Conservation (phyloP, 2,329 filamentous ascomycete species). For the Colletotrichum trifolii region DNA sequence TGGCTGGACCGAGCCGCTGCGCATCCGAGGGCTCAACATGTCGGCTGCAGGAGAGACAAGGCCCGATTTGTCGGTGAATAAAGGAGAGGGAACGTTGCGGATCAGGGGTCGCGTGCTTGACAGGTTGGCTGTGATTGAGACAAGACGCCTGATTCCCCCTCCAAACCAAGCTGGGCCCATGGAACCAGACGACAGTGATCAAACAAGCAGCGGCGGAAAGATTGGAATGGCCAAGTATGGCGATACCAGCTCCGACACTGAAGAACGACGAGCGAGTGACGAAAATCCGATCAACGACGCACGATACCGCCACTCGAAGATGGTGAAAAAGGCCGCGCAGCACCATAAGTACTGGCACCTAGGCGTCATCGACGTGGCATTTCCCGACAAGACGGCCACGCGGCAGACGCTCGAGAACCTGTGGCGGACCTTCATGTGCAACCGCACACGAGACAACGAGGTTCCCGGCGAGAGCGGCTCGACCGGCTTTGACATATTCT, state of each 20-base stretch:
- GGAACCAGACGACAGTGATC: background rate
- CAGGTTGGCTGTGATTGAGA: constrained; percentile 3
- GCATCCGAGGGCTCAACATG: constrained; percentile 11
- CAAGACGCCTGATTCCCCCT: background rate
- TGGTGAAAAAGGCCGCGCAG: background rate
- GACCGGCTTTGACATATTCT: constrained; percentile 6
- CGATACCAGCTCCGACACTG: background rate
- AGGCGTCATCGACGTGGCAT: constrained; percentile 8
- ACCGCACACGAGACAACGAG: constrained; percentile 18
- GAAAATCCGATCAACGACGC: background rate
- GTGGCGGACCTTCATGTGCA: constrained; percentile 28
- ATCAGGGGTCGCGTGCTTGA: constrained; percentile 19
- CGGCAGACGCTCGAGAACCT: constrained; percentile 15
- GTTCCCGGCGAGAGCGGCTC: background rate
- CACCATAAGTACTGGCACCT: constrained; percentile 2
- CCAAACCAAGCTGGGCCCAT: background rate
- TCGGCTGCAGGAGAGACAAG: background rate
- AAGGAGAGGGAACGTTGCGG: background rate
- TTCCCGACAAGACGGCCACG: constrained; percentile 17
- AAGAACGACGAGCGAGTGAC: background rate
- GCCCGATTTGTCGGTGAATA: background rate
- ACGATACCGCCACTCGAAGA: background rate
- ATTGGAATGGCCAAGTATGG: no score
- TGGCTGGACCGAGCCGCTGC: constrained; percentile 32
- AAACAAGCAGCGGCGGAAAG: no score